Evolutionary conservation across 2,329 filamentous ascomycete genomes (phyloP), one percentile per base, ranked within the genome.

Genomic region (Mollisiaceae sp.): DNA sequence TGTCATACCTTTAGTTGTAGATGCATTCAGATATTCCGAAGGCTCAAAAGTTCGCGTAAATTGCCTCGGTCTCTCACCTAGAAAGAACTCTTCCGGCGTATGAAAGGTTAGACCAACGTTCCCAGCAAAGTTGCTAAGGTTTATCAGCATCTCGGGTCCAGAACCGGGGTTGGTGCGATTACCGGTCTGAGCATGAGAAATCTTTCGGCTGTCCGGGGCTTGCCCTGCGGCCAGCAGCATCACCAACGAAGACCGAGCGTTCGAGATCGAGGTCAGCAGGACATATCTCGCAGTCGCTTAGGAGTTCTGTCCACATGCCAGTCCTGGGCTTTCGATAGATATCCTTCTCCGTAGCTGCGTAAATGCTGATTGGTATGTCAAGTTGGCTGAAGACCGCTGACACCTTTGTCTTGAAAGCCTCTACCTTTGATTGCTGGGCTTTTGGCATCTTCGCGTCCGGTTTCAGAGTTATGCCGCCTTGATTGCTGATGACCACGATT

Each of bases 21-120:
- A 62, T 27, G 47, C 32, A n/a, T 75, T 73, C 36, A 87, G 78
- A 72, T 90, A 88, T 3, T 81, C 76, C 0, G 79, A 79, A 20
- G 94, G 86, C 68, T 97, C 89, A 71, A 98, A 96, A 0, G 86
- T 81, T 63, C 91, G 84, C 11, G 78, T 78, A 74, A 92, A 95
- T 1, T 87, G 84, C 69, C 88, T 84, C 0, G 90, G 82, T 27
- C 84, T 74, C 71, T 92, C 86, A 1, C 84, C 84, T 0, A 94
- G 84, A 75, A 98, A 98, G 79, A 90, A 97, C 77, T 97, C 94
- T 75, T 99, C 95, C 0, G 95, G 95, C 0, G 94, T 97, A 64
- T 88, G 81, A 77, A 94, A 99, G 14, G 80, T 76, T 70, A 99
- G 86, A 4, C 92, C 92, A 14, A 94, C 80, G 74, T 99, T 98